These are phyloP conservation scores for Ogataea kodamae DNA, from an alignment of 805 yeast species.

Conservation along the genomic window DNA sequence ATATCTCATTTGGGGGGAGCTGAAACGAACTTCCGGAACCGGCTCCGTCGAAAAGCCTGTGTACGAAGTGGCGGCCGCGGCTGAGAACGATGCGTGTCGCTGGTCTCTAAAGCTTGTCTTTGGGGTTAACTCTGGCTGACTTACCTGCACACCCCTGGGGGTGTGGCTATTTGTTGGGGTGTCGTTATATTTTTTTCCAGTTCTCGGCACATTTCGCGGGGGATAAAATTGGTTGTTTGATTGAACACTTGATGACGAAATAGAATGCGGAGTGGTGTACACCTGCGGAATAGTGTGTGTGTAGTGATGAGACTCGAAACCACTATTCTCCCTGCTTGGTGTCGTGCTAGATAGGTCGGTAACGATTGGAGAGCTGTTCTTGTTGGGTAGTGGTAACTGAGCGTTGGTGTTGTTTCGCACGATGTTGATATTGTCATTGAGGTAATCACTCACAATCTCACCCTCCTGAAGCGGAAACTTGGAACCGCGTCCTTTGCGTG, in stretches of 20 bases:
- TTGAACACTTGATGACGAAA: conserved; percentile 17
- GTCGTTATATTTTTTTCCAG: conserved; percentile 12
- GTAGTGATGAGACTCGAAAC: conserved; percentile 11
- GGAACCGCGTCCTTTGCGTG: conserved; percentile 31
- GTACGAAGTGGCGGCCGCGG: conserved; percentile 59
- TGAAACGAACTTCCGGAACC: conserved; percentile 72
- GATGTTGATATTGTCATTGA: conserved; percentile 49
- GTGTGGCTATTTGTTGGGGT: conserved; percentile 18
- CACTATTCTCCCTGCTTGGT: conserved; percentile 15
- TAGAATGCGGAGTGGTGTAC: conserved; percentile 21
- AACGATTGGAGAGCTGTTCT: conserved; percentile 10
- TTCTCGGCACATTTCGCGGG: conserved; percentile 14
- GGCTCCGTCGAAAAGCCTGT: conserved; percentile 44
- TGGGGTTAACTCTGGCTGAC: conserved; percentile 2
- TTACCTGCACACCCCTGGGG: conserved; percentile 6
- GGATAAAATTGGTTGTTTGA: conserved; percentile 18
- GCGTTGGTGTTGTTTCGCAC: conserved; percentile 49
- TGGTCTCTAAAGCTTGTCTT: conserved; percentile 27
- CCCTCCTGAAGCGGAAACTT: conserved; percentile 27
- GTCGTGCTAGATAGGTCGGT: conserved; percentile 13
- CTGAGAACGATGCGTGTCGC: conserved; percentile 61
- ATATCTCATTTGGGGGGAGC: conserved; percentile 64
- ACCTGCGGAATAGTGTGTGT: conserved; percentile 11
- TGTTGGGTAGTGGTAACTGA: conserved; percentile 40
- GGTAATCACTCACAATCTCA: conserved; percentile 34